Evolutionary conservation across 768 basidiomycete species (phyloP).

Genomic region (Psilocybe cyanescens): DNA sequence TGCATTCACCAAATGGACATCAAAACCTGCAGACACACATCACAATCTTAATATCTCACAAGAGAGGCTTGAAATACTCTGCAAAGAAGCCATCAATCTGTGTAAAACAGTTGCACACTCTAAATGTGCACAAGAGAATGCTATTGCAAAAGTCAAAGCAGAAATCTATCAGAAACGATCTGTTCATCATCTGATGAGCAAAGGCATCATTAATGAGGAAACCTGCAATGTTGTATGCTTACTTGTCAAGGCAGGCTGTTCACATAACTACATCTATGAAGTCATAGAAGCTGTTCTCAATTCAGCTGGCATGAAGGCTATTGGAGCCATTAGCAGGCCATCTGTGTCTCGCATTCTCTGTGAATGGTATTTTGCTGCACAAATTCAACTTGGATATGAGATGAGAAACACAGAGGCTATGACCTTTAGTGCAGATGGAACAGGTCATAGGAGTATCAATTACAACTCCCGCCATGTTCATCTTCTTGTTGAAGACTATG

Average conservation of each 20-base stretch:
- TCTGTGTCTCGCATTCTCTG: constrained; percentile 17
- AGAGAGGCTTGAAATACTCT: background rate
- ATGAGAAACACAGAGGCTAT: constrained; percentile 17
- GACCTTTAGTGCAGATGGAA: constrained; percentile 25
- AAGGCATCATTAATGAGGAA: constrained; percentile 23
- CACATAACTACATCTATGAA: constrained; percentile 17
- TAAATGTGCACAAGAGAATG: background rate
- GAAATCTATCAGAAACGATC: constrained; percentile 12
- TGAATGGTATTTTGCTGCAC: constrained; percentile 26
- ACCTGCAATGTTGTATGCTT: constrained; percentile 21
- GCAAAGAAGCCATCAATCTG: background rate
- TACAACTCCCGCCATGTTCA: constrained; percentile 24
- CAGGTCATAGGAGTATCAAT: constrained; percentile 23
- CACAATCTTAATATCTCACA: background rate
- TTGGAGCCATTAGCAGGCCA: constrained; percentile 19
- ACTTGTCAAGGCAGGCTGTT: constrained; percentile 20
- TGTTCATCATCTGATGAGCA: constrained; percentile 15
- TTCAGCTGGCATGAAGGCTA: constrained; percentile 16
- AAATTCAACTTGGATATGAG: constrained; percentile 26
- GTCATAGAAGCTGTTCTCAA: constrained; percentile 19
- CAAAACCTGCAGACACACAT: background rate
- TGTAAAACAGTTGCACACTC: background rate
- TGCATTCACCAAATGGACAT: background rate
- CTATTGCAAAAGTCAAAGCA: constrained; percentile 6
- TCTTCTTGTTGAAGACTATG: constrained; percentile 21